Conservation (phyloP, 306 rosid species). For the Parietaria judaica region DNA sequence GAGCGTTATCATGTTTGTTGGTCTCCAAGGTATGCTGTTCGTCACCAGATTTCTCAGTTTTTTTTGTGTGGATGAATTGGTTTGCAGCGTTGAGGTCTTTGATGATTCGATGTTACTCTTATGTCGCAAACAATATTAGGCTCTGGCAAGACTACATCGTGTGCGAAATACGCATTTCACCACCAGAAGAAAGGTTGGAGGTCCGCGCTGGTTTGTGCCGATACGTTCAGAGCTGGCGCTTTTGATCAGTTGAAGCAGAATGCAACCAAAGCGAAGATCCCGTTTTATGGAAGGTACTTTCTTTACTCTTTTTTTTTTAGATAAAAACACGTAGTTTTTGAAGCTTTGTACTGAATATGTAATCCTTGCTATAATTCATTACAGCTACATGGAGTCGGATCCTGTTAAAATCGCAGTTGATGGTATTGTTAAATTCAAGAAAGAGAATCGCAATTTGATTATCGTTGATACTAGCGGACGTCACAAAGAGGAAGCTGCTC, state of each 20-base stretch:
- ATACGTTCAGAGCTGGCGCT: slow-evolving; percentile 99
- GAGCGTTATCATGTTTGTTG: slow-evolving; percentile 83
- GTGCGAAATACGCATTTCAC: slow-evolving; percentile 77
- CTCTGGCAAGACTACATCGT: slow-evolving; percentile 86
- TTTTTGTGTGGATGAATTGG: no score
- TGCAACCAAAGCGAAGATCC: slow-evolving; percentile 86
- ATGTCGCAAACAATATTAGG: slow-evolving; percentile 40
- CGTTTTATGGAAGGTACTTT: slow-evolving; percentile 84
- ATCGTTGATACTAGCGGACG: slow-evolving; percentile 88
- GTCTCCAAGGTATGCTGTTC: slow-evolving; percentile 59
- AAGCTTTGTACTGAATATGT: background rate
- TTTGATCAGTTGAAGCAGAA: slow-evolving; percentile 96
- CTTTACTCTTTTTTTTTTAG: background rate
- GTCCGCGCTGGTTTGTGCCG: slow-evolving; percentile 93
- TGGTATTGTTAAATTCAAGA: slow-evolving; percentile 70
- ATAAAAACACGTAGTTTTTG: background rate
- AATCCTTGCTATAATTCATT: background rate
- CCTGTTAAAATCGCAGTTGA: slow-evolving; percentile 76
- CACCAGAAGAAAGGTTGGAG: slow-evolving; percentile 94
- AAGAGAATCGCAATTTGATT: slow-evolving; percentile 76
- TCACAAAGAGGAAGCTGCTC: slow-evolving; percentile 81
- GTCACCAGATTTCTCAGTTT: no score
- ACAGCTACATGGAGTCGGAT: slow-evolving; percentile 72
- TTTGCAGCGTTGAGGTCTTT: no score
- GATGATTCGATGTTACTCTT: background rate